phyloP scores from a whole-genome alignment of 257 asterid species.

The Apocynum venetum region DNA sequence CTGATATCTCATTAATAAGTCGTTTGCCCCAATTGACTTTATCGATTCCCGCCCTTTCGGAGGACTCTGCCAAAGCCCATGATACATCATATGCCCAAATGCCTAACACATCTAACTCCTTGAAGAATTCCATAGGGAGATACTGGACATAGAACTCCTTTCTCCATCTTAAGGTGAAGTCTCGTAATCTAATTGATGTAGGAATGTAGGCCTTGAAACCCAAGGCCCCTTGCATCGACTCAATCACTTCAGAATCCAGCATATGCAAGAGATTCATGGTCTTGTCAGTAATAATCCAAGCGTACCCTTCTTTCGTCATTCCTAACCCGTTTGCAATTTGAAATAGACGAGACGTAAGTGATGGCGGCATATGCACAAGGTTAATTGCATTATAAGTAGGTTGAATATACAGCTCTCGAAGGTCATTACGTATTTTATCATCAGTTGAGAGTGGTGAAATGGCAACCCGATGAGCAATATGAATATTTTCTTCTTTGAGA shows the following conservation, averaged over 20 bases:
- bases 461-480: not conserved
- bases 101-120: slow-evolving; percentile 25
- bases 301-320: slow-evolving; percentile 39
- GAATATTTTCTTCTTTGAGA: slow-evolving; percentile 24
- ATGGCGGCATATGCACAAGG: slow-evolving; percentile 33
- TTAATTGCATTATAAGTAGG: slow-evolving; percentile 5
- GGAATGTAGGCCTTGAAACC: slow-evolving; percentile 35
- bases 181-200: slow-evolving; percentile 22
- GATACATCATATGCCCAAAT: slow-evolving; percentile 42
- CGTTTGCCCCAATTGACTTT: not conserved
- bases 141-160: slow-evolving; percentile 18
- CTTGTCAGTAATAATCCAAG: slow-evolving; percentile 32
- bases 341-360: slow-evolving; percentile 16
- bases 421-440: slow-evolving; percentile 16
- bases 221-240: not conserved
- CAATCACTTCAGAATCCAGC: no score
- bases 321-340: slow-evolving; percentile 25
- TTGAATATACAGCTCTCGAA: slow-evolving; percentile 19
- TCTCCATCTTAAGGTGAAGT: not conserved
- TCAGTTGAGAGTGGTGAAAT: slow-evolving; percentile 23
- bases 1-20: not conserved
- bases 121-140: not conserved
- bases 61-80: slow-evolving; percentile 35
- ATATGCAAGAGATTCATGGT: no score
- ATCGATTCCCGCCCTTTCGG: slow-evolving; percentile 10